Evolutionary conservation across 495 filamentous ascomycete genomes (phyloP).

Genomic region (Mytilinidion resinicola): DNA sequence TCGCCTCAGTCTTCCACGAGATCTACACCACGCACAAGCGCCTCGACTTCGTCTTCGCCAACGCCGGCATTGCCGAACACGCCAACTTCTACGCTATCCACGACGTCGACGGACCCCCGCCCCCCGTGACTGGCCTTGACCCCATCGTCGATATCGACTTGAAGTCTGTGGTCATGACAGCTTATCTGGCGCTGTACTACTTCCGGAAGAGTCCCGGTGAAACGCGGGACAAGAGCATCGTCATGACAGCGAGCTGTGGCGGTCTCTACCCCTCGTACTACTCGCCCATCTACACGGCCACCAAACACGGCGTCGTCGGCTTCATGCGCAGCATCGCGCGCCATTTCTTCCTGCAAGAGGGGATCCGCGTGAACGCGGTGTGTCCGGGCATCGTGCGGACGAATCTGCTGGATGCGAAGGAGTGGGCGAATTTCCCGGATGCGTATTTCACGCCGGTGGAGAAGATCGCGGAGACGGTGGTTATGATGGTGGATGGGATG

Average conservation of each 20-base stretch:
- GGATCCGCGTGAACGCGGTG: conserved; percentile 31
- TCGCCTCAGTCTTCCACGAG: conserved; percentile 24
- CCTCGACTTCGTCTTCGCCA: conserved; percentile 37
- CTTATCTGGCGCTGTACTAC: conserved; percentile 32
- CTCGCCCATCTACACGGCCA: conserved; percentile 28
- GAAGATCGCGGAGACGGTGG: conserved; percentile 30
- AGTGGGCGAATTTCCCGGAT: conserved; percentile 28
- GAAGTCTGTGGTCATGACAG: conserved; percentile 28
- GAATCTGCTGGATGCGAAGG: conserved; percentile 27
- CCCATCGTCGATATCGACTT: conserved; percentile 30
- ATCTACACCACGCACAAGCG: conserved; percentile 18
- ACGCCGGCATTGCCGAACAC: conserved; percentile 34
- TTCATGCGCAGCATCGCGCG: conserved; percentile 30
- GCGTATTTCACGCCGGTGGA: conserved; percentile 31
- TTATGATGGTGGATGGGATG: conserved; percentile 27
- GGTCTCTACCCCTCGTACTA: conserved; percentile 25
- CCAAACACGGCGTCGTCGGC: conserved; percentile 31
- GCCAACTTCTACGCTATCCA: conserved; percentile 25
- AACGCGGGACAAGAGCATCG: conserved; percentile 17
- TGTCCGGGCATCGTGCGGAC: conserved; percentile 34
- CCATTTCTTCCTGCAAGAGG: conserved; percentile 14
- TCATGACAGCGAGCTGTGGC: conserved; percentile 32
- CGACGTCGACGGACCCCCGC: conserved; percentile 10
- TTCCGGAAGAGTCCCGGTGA: conserved; percentile 16
- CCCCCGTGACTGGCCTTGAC: conserved; percentile 10